These are phyloP conservation scores for Fraxinus anomala DNA, from an alignment of 257 asterid species.

Conservation along the genomic window DNA sequence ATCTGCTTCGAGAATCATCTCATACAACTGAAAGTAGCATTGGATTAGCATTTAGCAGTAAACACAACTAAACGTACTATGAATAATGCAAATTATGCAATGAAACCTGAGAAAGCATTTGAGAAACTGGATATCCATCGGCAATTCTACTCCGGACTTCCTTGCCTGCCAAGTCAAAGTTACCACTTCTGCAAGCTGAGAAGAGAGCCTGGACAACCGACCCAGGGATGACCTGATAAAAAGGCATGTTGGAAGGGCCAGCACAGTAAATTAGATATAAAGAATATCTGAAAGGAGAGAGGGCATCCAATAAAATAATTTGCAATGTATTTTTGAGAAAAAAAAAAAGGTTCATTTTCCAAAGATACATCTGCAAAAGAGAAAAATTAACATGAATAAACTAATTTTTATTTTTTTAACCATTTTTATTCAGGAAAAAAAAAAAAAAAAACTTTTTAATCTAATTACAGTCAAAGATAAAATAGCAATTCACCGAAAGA, in stretches of 20 bases:
- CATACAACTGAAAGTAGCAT: slow-evolving; percentile 64
- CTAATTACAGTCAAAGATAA: too few relatives aligned
- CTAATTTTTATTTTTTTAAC: too few relatives aligned
- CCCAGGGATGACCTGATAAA: slow-evolving; percentile 74
- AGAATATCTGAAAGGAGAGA: background rate
- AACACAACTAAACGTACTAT: background rate
- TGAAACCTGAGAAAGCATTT: slow-evolving; percentile 79
- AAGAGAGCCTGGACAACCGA: slow-evolving; percentile 59
- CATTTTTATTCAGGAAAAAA: too few relatives aligned
- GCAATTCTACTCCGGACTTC: slow-evolving; percentile 79
- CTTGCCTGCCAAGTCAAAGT: slow-evolving; percentile 79
- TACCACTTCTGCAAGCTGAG: slow-evolving; percentile 75
- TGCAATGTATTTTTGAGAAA: background rate
- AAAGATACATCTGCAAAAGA: too few relatives aligned
- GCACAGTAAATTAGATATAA: slow-evolving; percentile 6
- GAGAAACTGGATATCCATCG: slow-evolving; percentile 94
- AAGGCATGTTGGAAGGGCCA: slow-evolving; percentile 5
- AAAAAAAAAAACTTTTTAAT: too few relatives aligned
- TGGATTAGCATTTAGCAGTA: slow-evolving; percentile 33
- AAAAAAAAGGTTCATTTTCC: too few relatives aligned
- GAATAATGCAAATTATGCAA: background rate
- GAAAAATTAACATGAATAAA: too few relatives aligned
- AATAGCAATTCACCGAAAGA: background rate
- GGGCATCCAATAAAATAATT: background rate
- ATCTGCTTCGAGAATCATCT: slow-evolving; percentile 61